Evolutionary conservation across 2,329 filamentous ascomycete species (phyloP).

Genomic region (Lasiodiplodia theobromae): DNA sequence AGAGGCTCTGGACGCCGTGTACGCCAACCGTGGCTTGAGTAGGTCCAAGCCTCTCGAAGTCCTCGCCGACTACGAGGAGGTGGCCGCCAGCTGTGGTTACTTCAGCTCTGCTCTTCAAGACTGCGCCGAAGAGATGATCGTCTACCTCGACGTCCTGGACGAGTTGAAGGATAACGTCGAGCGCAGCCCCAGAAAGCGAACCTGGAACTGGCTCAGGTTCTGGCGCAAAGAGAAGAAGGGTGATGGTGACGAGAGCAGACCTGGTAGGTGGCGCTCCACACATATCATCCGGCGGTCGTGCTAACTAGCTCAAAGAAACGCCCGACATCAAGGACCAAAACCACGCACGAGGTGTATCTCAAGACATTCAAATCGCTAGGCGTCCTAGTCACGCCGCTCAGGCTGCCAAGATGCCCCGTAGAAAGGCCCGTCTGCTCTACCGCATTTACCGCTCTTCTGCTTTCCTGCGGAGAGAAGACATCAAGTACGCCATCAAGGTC

Average conservation of each 20-base stretch:
- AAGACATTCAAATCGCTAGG: constrained; percentile 46
- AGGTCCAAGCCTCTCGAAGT: constrained; percentile 74
- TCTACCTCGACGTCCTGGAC: constrained; percentile 83
- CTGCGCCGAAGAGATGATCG: constrained; percentile 87
- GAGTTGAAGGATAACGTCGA: constrained; percentile 77
- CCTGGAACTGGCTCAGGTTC: constrained; percentile 86
- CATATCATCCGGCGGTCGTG: not conserved
- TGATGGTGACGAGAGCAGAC: constrained; percentile 32
- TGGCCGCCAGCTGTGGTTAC: constrained; percentile 95
- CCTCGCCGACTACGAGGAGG: constrained; percentile 94
- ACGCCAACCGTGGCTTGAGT: constrained; percentile 77
- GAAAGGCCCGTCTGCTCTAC: constrained; percentile 41
- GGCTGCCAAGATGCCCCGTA: constrained; percentile 17
- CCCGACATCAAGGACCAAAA: constrained; percentile 39
- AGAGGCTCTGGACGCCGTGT: constrained; percentile 79
- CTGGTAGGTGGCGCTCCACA: constrained; percentile 33
- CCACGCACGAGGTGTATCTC: constrained; percentile 41
- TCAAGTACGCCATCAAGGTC: constrained; percentile 88
- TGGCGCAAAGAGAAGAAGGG: constrained; percentile 62
- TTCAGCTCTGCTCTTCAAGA: constrained; percentile 92
- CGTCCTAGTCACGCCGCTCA: constrained; percentile 6
- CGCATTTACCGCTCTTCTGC: constrained; percentile 61
- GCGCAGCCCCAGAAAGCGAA: constrained; percentile 66
- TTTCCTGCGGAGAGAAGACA: constrained; percentile 69
- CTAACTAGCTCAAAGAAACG: constrained; percentile 36